A percentile compares a stretch with the other conserved stretches of the same genome.
Conservation (phyloP, 768 basidiomycete genomes). For the Agaricus blazei region DNA sequence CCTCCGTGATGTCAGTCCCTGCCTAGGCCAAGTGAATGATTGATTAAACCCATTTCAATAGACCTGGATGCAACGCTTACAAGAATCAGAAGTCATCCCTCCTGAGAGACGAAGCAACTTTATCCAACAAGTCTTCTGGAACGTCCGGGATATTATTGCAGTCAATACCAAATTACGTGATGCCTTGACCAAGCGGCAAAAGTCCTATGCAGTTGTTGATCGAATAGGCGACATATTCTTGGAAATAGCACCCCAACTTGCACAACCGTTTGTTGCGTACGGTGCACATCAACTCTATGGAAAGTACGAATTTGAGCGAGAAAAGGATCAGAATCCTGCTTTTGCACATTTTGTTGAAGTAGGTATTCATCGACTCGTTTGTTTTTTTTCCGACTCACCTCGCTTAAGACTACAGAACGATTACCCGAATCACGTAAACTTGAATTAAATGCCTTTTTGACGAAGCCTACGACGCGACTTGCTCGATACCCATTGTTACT, state of each 20-base stretch:
- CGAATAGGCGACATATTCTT: conserved; percentile 87
- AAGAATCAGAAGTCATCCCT: conserved; percentile 72
- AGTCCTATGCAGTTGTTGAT: conserved; percentile 90
- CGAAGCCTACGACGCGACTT: conserved; percentile 95
- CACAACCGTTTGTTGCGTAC: conserved; percentile 83
- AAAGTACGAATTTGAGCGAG: conserved; percentile 99
- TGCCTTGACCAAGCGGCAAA: conserved; percentile 91
- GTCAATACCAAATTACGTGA: conserved; percentile 93
- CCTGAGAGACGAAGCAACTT: conserved; percentile 75
- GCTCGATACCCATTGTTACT: conserved; percentile 95
- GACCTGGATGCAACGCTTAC: conserved; percentile 88
- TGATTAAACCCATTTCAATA: conserved; percentile 21
- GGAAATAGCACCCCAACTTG: conserved; percentile 82
- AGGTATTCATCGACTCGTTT: conserved; percentile 20
- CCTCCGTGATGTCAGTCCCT: conserved; percentile 74
- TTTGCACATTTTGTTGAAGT: conserved; percentile 97
- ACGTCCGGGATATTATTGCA: conserved; percentile 86
- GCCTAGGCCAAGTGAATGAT: neutral
- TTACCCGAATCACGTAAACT: conserved; percentile 93
- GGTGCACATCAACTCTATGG: conserved; percentile 97
- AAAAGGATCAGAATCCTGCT: conserved; percentile 87
- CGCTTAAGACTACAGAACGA: conserved; percentile 68
- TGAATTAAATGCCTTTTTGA: conserved; percentile 95
- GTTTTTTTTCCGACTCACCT: neutral
- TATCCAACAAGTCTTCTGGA: conserved; percentile 96